Conservation (phyloP, 129 eudicot genomes). For the Flaveria bidentis region DNA sequence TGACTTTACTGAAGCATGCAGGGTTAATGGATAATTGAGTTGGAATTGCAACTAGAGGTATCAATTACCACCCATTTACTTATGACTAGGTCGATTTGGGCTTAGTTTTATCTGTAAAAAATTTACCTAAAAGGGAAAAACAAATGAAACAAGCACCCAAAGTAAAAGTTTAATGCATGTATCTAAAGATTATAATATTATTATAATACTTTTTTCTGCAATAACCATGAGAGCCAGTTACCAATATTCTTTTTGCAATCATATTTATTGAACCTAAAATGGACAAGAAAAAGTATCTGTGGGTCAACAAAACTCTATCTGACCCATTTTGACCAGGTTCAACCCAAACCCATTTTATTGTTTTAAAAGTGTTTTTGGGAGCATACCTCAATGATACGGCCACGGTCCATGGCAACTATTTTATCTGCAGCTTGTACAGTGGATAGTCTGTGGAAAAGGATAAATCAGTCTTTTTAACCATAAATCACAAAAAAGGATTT, state of each 20-base stretch:
- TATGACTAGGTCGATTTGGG: not conserved
- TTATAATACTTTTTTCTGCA: not conserved
- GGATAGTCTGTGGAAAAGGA: constrained; percentile 63
- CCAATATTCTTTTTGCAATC: not conserved
- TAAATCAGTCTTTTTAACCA: constrained; percentile 22
- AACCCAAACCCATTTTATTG: not conserved
- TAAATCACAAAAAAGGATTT: constrained; percentile 8
- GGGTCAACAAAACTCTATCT: not conserved
- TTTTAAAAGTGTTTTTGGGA: not conserved
- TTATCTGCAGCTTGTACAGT: constrained; percentile 97
- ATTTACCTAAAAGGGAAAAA: not conserved
- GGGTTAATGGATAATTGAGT: not conserved
- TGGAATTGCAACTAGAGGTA: not conserved
- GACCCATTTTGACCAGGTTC: not conserved
- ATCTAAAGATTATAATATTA: not conserved
- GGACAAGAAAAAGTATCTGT: not conserved
- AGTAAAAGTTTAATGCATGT: not conserved
- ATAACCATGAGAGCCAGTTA: too few species aligned
- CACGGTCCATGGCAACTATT: constrained; percentile 87
- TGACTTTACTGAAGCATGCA: not conserved
- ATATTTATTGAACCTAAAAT: not conserved
- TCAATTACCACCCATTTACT: not conserved
- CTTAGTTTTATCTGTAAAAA: not conserved
- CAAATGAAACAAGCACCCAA: too few species aligned
- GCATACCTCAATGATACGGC: constrained; percentile 86